Evolutionary conservation across 2,329 filamentous ascomycete genomes (phyloP), one percentile per base, ranked within the genome.

Genomic region (Herpotrichia juniperi): DNA sequence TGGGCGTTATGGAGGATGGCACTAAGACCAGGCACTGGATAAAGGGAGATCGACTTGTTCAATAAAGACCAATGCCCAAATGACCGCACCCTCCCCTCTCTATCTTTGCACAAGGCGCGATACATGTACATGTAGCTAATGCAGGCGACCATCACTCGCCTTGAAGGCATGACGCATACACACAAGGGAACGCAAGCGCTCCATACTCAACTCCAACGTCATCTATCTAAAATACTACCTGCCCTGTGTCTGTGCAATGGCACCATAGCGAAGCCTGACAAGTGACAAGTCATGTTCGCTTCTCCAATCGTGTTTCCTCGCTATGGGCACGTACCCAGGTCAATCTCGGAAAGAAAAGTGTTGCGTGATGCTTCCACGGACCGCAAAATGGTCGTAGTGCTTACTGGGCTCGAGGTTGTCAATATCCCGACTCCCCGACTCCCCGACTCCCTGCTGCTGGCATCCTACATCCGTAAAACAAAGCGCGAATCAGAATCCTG

Each of bases 11-110:
- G n/a, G 19, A 25, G 30, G 25, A 25, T 16, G 32, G 25, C 42
- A 49, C 46, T 51, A 54, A 24, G 31, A 51, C 48, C n/a, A 14
- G 35, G 16, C 10, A 28, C 42, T 56, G 56, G 56, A 35, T 57
- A 59, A 59, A 56, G 56, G 56, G 51, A 54, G 53, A 59, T 59
- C 50, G 31, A 46, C 54, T 54, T 31, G 34, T 37, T 40, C 42
- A 51, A 51, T 46, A 50, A 50, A 49, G 34, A 9, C 34, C 48
- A 46, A 46, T 19, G 14, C 22, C 45, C 45, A 40, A 30, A 25
- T 50, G 26, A 43, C 47, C 42, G 17, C 14, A 24, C 17, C 39
- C 37, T 25, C 44, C 22, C 17, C 16, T 26, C 30, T 16, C 30
- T 35, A 30, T 43, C 40, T 42, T 48, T 42, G 46, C 37, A 42